phyloP scores from a whole-genome alignment of 805 yeast genomes.

The Metschnikowia rubicola region DNA sequence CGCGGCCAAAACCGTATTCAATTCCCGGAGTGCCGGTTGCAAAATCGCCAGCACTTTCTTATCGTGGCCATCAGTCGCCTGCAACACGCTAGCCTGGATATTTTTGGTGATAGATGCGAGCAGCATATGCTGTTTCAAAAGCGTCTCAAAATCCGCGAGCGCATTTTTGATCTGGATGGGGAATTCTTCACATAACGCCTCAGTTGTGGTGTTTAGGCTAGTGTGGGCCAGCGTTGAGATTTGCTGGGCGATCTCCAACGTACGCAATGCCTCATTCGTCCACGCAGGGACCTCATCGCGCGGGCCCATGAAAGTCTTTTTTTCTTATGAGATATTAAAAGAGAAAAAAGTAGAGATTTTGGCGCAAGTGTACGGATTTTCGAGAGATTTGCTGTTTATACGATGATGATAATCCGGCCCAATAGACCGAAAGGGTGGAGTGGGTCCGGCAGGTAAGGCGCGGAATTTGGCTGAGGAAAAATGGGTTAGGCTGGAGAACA shows the following conservation, averaged over 20 bases:
- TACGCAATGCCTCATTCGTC: conserved; percentile 28
- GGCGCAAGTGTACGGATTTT: too few relatives aligned
- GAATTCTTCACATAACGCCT: conserved; percentile 22
- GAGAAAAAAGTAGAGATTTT: not conserved
- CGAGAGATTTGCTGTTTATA: too few relatives aligned
- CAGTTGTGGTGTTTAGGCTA: conserved; percentile 24
- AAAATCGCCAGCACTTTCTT: conserved; percentile 13
- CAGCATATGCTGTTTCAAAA: conserved; percentile 17
- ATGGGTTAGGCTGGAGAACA: too few relatives aligned
- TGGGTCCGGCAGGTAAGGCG: too few relatives aligned
- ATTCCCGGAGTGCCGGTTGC: conserved; percentile 22
- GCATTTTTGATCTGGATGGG: conserved; percentile 22
- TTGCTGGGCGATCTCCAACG: conserved; percentile 28
- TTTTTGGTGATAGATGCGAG: conserved; percentile 15
- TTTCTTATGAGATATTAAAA: not conserved
- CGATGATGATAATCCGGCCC: too few relatives aligned
- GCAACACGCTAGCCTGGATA: conserved; percentile 11
- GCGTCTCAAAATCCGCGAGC: conserved; percentile 13
- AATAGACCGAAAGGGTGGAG: too few relatives aligned
- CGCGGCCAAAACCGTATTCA: conserved; percentile 24
- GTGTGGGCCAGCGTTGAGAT: conserved; percentile 33
- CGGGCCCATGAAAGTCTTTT: not conserved
- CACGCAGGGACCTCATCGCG: conserved; percentile 20
- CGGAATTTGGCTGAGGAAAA: too few relatives aligned
- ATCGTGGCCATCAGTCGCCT: conserved; percentile 6